phyloP scores from a whole-genome alignment of 306 rosid genomes.

The Gleditsia sinensis region DNA sequence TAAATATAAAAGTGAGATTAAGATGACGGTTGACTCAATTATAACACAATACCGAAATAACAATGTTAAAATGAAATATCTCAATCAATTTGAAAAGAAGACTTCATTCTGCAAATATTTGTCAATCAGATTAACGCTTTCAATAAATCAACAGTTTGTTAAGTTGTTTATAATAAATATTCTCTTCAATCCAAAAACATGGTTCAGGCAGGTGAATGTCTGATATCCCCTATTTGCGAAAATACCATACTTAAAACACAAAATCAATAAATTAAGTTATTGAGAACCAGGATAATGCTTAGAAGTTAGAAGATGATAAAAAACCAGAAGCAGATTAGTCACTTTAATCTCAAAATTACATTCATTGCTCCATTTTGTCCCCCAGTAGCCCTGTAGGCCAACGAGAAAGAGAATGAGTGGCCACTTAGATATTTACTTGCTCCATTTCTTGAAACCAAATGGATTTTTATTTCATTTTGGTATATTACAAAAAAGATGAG shows the following conservation, averaged over 20 bases:
- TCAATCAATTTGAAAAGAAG: background rate
- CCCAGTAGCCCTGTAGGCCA: too few species aligned
- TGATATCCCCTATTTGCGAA: too few species aligned
- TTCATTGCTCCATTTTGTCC: too few species aligned
- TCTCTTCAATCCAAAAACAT: background rate
- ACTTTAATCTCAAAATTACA: too few species aligned
- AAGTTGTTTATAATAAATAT: background rate
- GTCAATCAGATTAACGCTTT: background rate
- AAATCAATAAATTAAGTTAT: too few species aligned
- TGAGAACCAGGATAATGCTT: too few species aligned
- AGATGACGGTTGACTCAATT: background rate
- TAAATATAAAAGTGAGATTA: background rate
- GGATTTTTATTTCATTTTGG: background rate
- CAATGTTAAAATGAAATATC: background rate
- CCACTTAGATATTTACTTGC: background rate
- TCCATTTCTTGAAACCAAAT: background rate
- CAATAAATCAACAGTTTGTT: too few species aligned
- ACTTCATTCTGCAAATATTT: background rate
- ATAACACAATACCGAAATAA: background rate
- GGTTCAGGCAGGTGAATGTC: too few species aligned
- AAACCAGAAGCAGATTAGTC: too few species aligned
- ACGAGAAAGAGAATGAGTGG: background rate
- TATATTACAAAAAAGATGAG: background rate
- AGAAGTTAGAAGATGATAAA: too few species aligned
- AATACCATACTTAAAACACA: too few species aligned